Base-by-base conservation (phyloP, 345 rosid genomes). In the Camelina neglecta region DNA sequence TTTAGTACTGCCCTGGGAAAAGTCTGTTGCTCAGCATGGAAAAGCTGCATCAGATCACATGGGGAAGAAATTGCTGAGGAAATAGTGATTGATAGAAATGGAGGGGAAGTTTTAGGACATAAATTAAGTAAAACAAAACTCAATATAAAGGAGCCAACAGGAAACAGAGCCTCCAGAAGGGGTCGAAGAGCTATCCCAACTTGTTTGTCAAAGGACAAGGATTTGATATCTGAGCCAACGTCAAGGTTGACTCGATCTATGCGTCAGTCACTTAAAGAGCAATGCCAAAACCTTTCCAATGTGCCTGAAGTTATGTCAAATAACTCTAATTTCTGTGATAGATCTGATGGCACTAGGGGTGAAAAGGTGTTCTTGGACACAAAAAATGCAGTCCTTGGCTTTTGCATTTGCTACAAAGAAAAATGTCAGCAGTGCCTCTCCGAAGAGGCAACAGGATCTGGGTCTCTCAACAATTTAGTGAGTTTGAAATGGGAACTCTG, bases 171-270 rank as follows among this genome's bases (percentile, higher is more conserved):
- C 77, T 71, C 74, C 20, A 81, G 83, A 79, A 86, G 78, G 78
- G 56, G 78, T 69, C 84, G 85, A 79, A 85, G 68, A 76, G 58
- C 84, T 39, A 85, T 79, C 31, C 63, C 64, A 56, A 81, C 75
- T 77, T 63, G 86, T 54, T 56, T 72, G 51, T 23, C 73, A 55
- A 81, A 84, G 76, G 89, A 82, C 74, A 84, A 86, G 36, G 20
- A 47, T 69, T 72, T 79, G 67, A 76, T 71, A 70, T 35, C 77
- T 58, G 89, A 79, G 73, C 78, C 15, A 57, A 80, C 59, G 71
- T 78, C 77, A 51, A 92, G 97, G 75, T 16, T 87, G 75, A 94
- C 97, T 67, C 89, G 96, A 49, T 92, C 97, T n/a, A 89, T 79
- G 84, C 78, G 67, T 61, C 85, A 85, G 64, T 86, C 86, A 74